These are phyloP conservation scores for Aspergillus campestris DNA, from an alignment of 495 filamentous ascomycete genomes.

Conservation along the genomic window DNA sequence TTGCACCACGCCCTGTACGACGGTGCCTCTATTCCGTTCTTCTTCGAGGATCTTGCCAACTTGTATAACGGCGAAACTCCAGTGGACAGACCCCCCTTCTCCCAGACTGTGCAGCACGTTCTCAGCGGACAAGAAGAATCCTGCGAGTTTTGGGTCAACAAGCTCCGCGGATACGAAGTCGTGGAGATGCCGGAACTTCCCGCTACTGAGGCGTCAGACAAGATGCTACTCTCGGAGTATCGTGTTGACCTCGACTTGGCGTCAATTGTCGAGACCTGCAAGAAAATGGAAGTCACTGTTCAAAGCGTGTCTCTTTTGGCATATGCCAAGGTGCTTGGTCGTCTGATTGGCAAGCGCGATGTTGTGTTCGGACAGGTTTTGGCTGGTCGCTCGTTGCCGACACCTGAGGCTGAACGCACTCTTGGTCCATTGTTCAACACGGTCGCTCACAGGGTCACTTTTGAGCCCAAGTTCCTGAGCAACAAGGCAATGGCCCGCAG, in stretches of 20 bases:
- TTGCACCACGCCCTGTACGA: conserved; percentile 88
- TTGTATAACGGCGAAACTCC: conserved; percentile 21
- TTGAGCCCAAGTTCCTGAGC: conserved; percentile 28
- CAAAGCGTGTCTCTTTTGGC: conserved; percentile 68
- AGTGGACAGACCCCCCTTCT: conserved; percentile 14
- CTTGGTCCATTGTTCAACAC: conserved; percentile 92
- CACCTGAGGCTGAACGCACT: conserved; percentile 55
- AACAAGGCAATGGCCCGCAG: conserved; percentile 43
- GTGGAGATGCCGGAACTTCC: conserved; percentile 13
- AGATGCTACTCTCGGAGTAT: conserved; percentile 20
- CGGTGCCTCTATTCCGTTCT: conserved; percentile 62
- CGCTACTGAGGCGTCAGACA: conserved; percentile 7
- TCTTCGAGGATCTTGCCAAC: conserved; percentile 51
- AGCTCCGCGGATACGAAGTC: conserved; percentile 19
- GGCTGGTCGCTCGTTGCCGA: conserved; percentile 54
- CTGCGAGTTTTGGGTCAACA: conserved; percentile 34
- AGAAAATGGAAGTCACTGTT: conserved; percentile 58
- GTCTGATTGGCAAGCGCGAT: conserved; percentile 55
- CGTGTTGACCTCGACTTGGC: conserved; percentile 23
- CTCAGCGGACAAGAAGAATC: conserved; percentile 13
- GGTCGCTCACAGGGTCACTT: conserved; percentile 46
- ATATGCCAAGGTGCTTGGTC: conserved; percentile 54
- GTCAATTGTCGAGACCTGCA: conserved; percentile 41
- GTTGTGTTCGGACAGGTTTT: conserved; percentile 70
- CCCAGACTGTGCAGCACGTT: conserved; percentile 24